Conservation (phyloP, 208 protist genomes). For the Acanthamoeba rhysodes region DNA sequence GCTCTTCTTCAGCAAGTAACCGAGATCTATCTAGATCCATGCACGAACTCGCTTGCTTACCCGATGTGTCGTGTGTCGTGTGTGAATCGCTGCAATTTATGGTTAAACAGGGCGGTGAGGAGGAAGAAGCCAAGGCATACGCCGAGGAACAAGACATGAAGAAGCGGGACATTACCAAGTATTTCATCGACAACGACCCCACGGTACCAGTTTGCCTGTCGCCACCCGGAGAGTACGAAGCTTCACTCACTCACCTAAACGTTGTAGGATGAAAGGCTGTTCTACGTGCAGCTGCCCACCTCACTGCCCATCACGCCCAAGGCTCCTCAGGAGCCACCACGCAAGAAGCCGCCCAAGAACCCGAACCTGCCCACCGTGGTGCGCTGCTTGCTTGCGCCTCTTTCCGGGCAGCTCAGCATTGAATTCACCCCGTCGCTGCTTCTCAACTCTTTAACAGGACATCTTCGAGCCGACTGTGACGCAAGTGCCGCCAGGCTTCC, state of each 20-base stretch:
- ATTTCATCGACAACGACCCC: slow-evolving; percentile 65
- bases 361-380: slow-evolving; percentile 50
- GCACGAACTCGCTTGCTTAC: too few relatives aligned
- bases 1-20: too few relatives aligned
- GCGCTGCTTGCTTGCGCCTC: neutral
- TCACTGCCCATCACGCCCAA: slow-evolving; percentile 35
- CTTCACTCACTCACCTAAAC: neutral
- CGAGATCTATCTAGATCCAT: too few relatives aligned
- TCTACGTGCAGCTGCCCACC: slow-evolving; percentile 54
- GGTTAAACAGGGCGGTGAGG: neutral
- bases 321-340: neutral
- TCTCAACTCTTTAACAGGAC: neutral
- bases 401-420: neutral
- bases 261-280: slow-evolving; percentile 26
- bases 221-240: neutral
- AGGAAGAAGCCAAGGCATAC: slow-evolving; percentile 6
- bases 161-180: slow-evolving; percentile 30
- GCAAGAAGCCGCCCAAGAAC: slow-evolving; percentile 51
- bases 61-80: neutral
- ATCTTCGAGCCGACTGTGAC: slow-evolving; percentile 24
- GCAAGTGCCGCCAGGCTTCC: slow-evolving; percentile 21
- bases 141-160: slow-evolving; percentile 35
- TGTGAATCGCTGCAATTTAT: neutral
- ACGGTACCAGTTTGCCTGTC: neutral
- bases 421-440: neutral